A percentile compares a stretch with the other conserved stretches of the same genome.
Conservation (phyloP, 2,329 filamentous ascomycete genomes). For the Didymella lethalis region DNA sequence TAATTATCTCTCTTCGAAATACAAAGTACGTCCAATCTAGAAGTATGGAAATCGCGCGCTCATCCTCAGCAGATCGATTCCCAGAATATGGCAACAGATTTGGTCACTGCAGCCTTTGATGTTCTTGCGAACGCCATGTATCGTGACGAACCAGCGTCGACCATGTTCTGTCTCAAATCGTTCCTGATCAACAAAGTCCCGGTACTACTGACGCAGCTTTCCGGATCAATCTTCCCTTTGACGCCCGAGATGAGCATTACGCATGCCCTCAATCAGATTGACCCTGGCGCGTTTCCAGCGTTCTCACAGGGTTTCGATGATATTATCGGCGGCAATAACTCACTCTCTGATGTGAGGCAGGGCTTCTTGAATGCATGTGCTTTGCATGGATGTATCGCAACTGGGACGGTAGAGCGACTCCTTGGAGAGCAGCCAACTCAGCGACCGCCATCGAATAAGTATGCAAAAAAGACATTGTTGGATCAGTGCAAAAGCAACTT, state of each 20-base stretch:
- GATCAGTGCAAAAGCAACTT: slow-evolving; percentile 79
- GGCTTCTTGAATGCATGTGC: slow-evolving; percentile 92
- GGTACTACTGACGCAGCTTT: slow-evolving; percentile 65
- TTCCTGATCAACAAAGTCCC: slow-evolving; percentile 83
- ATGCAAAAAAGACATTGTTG: slow-evolving; percentile 79
- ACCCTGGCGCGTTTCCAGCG: slow-evolving; percentile 69
- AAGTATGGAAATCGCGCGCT: slow-evolving; percentile 29
- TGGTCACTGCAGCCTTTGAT: slow-evolving; percentile 90
- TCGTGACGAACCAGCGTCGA: slow-evolving; percentile 66
- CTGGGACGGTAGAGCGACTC: slow-evolving; percentile 78
- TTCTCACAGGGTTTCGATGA: slow-evolving; percentile 71
- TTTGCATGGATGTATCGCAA: slow-evolving; percentile 82
- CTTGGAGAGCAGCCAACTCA: slow-evolving; percentile 86
- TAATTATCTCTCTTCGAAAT: slow-evolving; percentile 83
- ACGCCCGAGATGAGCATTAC: slow-evolving; percentile 71
- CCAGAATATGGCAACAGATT: slow-evolving; percentile 78
- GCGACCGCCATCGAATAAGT: slow-evolving; percentile 75
- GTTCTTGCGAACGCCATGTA: slow-evolving; percentile 87
- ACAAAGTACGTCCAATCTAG: slow-evolving; percentile 66
- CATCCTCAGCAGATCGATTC: slow-evolving; percentile 69
- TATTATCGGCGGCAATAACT: slow-evolving; percentile 61
- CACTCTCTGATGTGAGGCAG: slow-evolving; percentile 73
- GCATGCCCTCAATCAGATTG: slow-evolving; percentile 69
- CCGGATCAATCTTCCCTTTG: slow-evolving; percentile 65
- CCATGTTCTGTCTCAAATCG: slow-evolving; percentile 78